Conservation (phyloP, 2,329 filamentous ascomycete genomes). For the Rugonectria rugulosa region DNA sequence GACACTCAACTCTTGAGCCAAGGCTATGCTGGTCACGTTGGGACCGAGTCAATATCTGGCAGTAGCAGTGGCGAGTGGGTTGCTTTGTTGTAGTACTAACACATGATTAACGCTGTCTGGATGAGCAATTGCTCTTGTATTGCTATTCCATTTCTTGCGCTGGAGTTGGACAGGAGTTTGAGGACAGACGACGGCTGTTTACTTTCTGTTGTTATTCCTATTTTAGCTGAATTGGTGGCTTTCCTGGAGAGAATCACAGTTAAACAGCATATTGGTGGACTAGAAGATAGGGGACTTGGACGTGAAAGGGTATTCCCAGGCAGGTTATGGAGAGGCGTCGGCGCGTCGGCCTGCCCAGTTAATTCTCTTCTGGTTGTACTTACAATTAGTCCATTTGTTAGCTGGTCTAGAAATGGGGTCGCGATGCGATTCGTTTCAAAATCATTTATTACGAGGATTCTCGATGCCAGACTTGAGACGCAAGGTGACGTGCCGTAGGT, state of each 20-base stretch:
- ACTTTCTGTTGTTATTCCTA: neutral
- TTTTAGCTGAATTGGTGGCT: neutral
- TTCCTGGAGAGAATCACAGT: neutral
- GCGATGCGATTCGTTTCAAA: conserved; percentile 12
- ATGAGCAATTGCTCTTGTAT: conserved; percentile 12
- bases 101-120: conserved; percentile 19
- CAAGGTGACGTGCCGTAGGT: no score
- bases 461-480: neutral
- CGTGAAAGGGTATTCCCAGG: neutral
- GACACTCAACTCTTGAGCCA: conserved; percentile 65
- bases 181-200: conserved; percentile 9
- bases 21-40: neutral
- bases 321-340: neutral
- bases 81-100: conserved; percentile 6
- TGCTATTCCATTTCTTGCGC: conserved; percentile 11
- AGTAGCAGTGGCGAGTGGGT: neutral
- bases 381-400: conserved; percentile 8
- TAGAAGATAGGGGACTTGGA: conserved; percentile 2
- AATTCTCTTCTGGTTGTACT: neutral
- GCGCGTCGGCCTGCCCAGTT: no score
- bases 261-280: conserved; percentile 5
- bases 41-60: no score
- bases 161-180: conserved; percentile 26
- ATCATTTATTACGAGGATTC: neutral
- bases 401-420: conserved; percentile 13